Base-by-base conservation (phyloP, 2,329 filamentous ascomycete species). In the Epichloe brachyelytri region DNA sequence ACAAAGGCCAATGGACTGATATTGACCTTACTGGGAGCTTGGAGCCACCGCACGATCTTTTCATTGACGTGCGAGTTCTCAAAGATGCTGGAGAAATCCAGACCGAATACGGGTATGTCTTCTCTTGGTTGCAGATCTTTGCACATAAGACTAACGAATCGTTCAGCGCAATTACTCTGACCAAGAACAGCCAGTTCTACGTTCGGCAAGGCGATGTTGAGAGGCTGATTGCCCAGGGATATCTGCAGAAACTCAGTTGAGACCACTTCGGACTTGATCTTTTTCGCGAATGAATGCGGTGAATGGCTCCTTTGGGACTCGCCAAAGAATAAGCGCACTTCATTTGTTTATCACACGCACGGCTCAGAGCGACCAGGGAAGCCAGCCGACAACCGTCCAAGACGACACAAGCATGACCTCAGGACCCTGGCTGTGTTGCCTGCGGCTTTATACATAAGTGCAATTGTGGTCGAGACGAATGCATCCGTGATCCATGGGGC, bases 81-180 rank as follows among this genome's bases (percentile, higher is more conserved):
- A 96, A 93, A 66, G 93, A 98, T 71, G 93, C 91, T 1, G 93
- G 94, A 4, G 93, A 98, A 73, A 96, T 98, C 57, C 91, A 98
- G 71, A 98, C 93, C 0, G 94, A 98, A 74, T 98, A 98, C 64
- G 93, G 93, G 86, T 95, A 20, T 43, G 46, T 44, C 20, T 17
- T 8, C 12, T 11, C 19, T 20, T 1, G 20, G 20, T 30, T 36
- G 20, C 4, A 6, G 8, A 15, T 17, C 22, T 10, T 19, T 39
- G 19, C 17, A 36, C 34, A 48, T n/a, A 48, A 36, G 10, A 19
- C 60, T 65, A 39, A 64, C 53, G 10, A 30, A 26, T 12, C 11
- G 39, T 64, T 57, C 59, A 95, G 89, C 15, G 87, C 90, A 12
- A 96, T 98, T 61, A 97, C 86, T 54, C 77, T 98, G 71, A 95